Evolutionary conservation across 1,284 basidiomycete species (phyloP), one percentile per base, ranked within the genome.

Genomic region (Ustilago lituana): DNA sequence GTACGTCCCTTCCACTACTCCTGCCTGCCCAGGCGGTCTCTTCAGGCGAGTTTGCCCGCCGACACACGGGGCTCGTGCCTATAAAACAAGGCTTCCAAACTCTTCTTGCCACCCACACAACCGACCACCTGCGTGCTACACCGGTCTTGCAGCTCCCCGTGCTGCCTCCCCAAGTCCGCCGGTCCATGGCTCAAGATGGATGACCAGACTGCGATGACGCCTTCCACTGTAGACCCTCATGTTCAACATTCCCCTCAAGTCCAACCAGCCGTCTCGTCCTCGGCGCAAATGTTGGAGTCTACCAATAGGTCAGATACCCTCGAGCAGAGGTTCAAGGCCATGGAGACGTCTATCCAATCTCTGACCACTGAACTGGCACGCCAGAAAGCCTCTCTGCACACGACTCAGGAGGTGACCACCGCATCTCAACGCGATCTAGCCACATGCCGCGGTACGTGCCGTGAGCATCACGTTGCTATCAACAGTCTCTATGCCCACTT

Each of bases 141-240:
- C n/a, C n/a, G n/a, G n/a, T n/a, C n/a, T n/a, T n/a, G n/a, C n/a
- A n/a, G n/a, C n/a, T n/a, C n/a, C n/a, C n/a, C n/a, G n/a, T n/a
- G n/a, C n/a, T n/a, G n/a, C n/a, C n/a, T n/a, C n/a, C n/a, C n/a
- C n/a, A n/a, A n/a, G n/a, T n/a, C n/a, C n/a, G n/a, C n/a, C n/a
- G n/a, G n/a, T n/a, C n/a, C n/a, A n/a, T n/a, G n/a, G n/a, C n/a
- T 41, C 38, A 33, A 14, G 29, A 51, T 51, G 48, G 38, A 41
- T 6, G 26, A 10, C 15, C 19, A 19, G n/a, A n/a, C n/a, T n/a
- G n/a, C n/a, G n/a, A n/a, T n/a, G n/a, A 8, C 39, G 4, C 20
- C 45, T 3, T 14, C 15, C 27, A 20, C 43, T 19, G 3, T 36
- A 12, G 15, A n/a, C n/a, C n/a, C n/a, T n/a, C n/a, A n/a, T n/a